Conservation (phyloP, 2,329 filamentous ascomycete genomes). For the Blumeria hordei region DNA sequence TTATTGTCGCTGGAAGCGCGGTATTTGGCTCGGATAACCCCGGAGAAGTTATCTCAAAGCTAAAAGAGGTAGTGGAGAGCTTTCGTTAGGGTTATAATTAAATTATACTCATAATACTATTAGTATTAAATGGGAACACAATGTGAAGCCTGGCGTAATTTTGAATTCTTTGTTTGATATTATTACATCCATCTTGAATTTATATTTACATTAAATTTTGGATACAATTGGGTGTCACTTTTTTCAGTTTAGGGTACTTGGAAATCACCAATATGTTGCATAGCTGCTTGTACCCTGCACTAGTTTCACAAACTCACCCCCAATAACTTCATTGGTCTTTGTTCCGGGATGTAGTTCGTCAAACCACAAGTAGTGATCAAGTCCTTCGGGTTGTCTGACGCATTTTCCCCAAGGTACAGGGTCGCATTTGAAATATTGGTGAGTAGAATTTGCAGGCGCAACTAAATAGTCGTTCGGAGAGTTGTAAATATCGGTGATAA, state of each 20-base stretch:
- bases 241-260: background rate
- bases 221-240: too few relatives aligned
- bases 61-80: slow-evolving; percentile 55
- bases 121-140: too few relatives aligned
- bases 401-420: slow-evolving; percentile 15
- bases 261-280: slow-evolving; percentile 14
- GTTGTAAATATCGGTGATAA: slow-evolving; percentile 40
- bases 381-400: slow-evolving; percentile 14
- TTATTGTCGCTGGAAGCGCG: slow-evolving; percentile 90
- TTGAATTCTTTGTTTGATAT: too few relatives aligned
- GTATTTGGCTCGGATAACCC: slow-evolving; percentile 87
- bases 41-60: slow-evolving; percentile 56
- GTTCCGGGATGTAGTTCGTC: slow-evolving; percentile 51
- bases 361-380: slow-evolving; percentile 45
- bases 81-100: background rate
- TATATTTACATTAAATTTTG: too few relatives aligned
- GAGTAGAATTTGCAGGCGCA: slow-evolving; percentile 35
- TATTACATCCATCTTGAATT: too few relatives aligned
- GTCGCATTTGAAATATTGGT: slow-evolving; percentile 30
- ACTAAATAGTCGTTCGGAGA: slow-evolving; percentile 36
- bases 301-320: slow-evolving; percentile 29
- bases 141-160: too few relatives aligned
- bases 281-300: slow-evolving; percentile 20
- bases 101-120: too few relatives aligned
- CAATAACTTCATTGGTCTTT: slow-evolving; percentile 32